Percentiles rank a stretch among this genome's conserved stretches.
These are phyloP conservation scores for Grifola frondosa DNA, from an alignment of 1,284 basidiomycete species.

Conservation along the genomic window DNA sequence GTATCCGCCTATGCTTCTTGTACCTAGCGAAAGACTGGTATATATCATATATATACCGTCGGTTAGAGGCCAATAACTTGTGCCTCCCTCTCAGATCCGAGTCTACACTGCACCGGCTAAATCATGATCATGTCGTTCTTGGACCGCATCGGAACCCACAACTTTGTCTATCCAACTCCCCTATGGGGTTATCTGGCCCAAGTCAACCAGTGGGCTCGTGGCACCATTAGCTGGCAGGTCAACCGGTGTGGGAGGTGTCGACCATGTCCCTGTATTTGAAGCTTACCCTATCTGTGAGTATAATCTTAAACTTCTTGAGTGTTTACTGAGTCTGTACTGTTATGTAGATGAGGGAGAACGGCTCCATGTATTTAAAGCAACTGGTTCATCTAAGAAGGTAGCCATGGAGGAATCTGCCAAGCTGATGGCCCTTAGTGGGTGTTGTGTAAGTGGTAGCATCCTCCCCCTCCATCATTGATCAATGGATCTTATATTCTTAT, in stretches of 20 bases:
- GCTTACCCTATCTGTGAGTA: slow-evolving; percentile 20
- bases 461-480: no score
- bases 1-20: no score
- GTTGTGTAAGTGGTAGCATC: slow-evolving; percentile 22
- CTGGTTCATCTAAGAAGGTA: slow-evolving; percentile 17
- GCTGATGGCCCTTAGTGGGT: slow-evolving; percentile 24
- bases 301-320: neutral
- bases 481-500: no score
- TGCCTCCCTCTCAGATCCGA: no score
- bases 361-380: slow-evolving; percentile 4
- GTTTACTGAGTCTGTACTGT: neutral
- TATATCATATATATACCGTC: no score
- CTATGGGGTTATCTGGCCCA: slow-evolving; percentile 28
- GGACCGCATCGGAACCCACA: slow-evolving; percentile 13
- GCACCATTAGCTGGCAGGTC: slow-evolving; percentile 15
- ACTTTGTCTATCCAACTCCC: slow-evolving; percentile 14
- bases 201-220: slow-evolving; percentile 24
- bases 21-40: no score
- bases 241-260: slow-evolving; percentile 15
- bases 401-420: slow-evolving; percentile 23
- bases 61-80: no score
- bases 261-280: slow-evolving; percentile 22
- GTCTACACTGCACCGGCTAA: neutral
- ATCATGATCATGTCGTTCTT: slow-evolving; percentile 14
- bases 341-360: slow-evolving; percentile 13